Evolutionary conservation across 257 asterid genomes (phyloP), one percentile per base, ranked within the genome.

Genomic region (Petrea volubilis): DNA sequence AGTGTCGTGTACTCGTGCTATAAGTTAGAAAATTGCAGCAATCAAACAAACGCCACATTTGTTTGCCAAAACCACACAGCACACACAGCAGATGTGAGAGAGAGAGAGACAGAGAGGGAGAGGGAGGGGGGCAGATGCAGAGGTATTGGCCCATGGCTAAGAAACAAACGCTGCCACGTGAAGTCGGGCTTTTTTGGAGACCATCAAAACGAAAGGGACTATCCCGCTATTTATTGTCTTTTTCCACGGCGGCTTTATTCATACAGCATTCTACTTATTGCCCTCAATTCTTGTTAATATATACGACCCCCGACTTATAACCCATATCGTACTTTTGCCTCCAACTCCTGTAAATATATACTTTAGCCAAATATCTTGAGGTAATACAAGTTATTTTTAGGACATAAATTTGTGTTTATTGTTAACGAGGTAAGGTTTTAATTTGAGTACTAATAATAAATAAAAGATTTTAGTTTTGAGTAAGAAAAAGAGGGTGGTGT

Each of bases 151-250:
- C 67, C 74, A 61, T 66, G 58, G 64, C 84, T 68, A 81, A 64
- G 59, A 40, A 76, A 76, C 91, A 83, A 83, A 74, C 27, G 10
- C 77, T 72, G 78, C 87, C 96, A 87, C 96, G 91, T 85, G 96
- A 87, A 83, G 86, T 67, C 59, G 89, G 89, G 70, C 88, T n/a
- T 90, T 86, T 75, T 79, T 70, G 77, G 24, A 80, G 72, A 66
- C 75, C 56, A 67, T 76, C 46, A n/a, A 11, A 6, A 25, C 27
- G 82, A 80, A 53, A 67, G 74, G 5, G 79, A 78, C 88, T 81
- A 52, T 13, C 85, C 36, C 77, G 77, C 81, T 67, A 41, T 20
- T 74, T 50, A 4, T 74, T 81, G 87, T 86, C 88, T 64, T 78
- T 73, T 66, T 74, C 18, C 36, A 50, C 68, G 78, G 76, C 67